phyloP scores from a whole-genome alignment of 2,329 filamentous ascomycete genomes.

The Ophiostoma montium region DNA sequence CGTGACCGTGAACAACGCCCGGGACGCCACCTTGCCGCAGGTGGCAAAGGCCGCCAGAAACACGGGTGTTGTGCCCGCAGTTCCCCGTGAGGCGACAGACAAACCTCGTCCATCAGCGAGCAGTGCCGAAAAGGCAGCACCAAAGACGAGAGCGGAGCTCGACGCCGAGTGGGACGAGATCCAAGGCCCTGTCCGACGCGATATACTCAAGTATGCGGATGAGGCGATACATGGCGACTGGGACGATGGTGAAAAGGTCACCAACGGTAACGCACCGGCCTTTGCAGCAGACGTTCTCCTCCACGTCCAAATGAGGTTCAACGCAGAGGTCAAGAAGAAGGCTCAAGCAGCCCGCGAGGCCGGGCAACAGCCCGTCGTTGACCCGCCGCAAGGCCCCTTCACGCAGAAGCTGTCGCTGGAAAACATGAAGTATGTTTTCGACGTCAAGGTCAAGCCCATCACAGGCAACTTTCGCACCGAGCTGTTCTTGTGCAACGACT shows the following conservation, averaged over 20 bases:
- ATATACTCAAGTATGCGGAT: slow-evolving; percentile 53
- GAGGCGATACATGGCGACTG: slow-evolving; percentile 53
- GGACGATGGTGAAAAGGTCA: slow-evolving; percentile 48
- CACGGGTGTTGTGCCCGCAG: no score
- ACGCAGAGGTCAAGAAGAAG: slow-evolving; percentile 42
- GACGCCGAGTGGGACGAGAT: slow-evolving; percentile 56
- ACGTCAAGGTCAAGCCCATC: slow-evolving; percentile 57
- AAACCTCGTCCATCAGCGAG: no score
- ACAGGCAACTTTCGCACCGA: slow-evolving; percentile 55
- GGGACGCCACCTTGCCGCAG: no score
- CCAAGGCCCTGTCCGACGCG: slow-evolving; percentile 52
- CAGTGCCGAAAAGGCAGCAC: no score
- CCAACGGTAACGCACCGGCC: slow-evolving; percentile 45
- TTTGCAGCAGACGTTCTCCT: slow-evolving; percentile 61
- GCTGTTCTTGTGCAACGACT: slow-evolving; percentile 61
- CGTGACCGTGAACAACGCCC: no score
- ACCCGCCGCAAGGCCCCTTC: slow-evolving; percentile 38
- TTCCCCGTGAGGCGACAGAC: no score
- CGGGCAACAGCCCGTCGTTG: slow-evolving; percentile 28
- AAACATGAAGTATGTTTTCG: slow-evolving; percentile 78
- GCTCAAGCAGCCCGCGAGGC: slow-evolving; percentile 31
- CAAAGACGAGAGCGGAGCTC: background rate
- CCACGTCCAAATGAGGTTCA: slow-evolving; percentile 54
- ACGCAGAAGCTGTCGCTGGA: slow-evolving; percentile 57
- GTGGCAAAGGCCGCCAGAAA: no score